Base-by-base conservation (phyloP, 495 filamentous ascomycete species). In the Aspergillus homomorphus region DNA sequence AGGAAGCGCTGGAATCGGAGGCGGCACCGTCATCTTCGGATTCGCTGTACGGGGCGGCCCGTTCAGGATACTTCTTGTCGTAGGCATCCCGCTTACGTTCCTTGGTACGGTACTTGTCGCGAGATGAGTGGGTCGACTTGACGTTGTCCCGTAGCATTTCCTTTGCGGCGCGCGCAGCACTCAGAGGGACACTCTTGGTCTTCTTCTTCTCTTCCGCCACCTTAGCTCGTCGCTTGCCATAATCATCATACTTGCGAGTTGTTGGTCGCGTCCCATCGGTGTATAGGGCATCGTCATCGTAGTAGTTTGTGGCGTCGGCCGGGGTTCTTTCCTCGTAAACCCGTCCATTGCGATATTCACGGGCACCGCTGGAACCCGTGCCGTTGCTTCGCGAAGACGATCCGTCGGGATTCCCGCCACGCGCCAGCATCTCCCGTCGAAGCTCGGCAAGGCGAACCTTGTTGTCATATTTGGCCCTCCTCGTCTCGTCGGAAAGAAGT, bases 401-500 rank as follows among this genome's bases (percentile, higher is more conserved):
- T 15, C 49, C 30, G 28, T 30, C 21, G 42, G 66, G 69, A 22
- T 58, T 59, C 12, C 57, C 66, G 62, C 70, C 65, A 70, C 77
- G 67, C 60, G 79, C 72, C 67, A 75, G 63, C 62, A 77, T 62
- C 64, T 85, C 77, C 54, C 79, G 78, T 59, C 77, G 77, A 53
- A 87, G 62, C 69, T 89, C 77, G 5, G 79, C 80, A 43, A 93
- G 71, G 65, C 78, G 82, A 42, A 88, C 79, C 67, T 87, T 82
- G 28, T 89, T 84, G 71, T 98, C 91, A 73, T 96, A 95, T 57
- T 83, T 84, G 52, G 76, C 63, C 61, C 90, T 80, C 58, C 84
- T 83, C 3, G 74, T 77, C 24, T 92, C 88, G 68, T 97, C 89
- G 66, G 85, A 91, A 45, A 98, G 83, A 15, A 95, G 77, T 73